Percentiles rank a stretch among this genome's conserved stretches.
phyloP scores from a whole-genome alignment of 345 rosid species.

The Camelina hispida region DNA sequence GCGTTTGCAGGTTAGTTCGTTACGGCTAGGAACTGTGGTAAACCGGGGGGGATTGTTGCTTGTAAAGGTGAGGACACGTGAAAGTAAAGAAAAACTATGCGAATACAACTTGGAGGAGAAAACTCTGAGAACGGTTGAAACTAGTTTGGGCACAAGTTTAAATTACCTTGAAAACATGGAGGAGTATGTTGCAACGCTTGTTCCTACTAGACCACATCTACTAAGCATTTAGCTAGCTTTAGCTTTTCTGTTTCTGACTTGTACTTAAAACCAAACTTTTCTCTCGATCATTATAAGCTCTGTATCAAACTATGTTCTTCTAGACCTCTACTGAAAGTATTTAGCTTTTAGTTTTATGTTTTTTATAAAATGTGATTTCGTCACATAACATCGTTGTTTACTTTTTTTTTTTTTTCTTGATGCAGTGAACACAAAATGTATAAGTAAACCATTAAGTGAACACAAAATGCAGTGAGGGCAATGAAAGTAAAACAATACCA shows the following conservation, averaged over 20 bases:
- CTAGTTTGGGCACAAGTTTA: not conserved
- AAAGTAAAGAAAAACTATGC: not conserved
- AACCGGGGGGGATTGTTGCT: not conserved
- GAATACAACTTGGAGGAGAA: not conserved
- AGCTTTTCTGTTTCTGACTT: too few species aligned
- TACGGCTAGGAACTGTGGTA: not conserved
- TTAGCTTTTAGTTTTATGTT: too few species aligned
- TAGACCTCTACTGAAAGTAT: too few species aligned
- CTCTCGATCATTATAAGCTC: too few species aligned
- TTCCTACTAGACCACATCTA: not conserved
- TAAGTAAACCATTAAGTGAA: not conserved
- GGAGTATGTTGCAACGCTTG: not conserved
- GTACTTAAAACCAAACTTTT: too few species aligned
- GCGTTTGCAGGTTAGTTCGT: not conserved
- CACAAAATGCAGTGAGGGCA: not conserved
- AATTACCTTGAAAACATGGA: not conserved
- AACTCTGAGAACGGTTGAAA: not conserved
- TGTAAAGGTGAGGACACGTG: not conserved
- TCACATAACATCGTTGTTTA: not conserved
- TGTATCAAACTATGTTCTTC: too few species aligned
- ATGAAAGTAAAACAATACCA: not conserved
- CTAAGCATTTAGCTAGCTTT: not conserved
- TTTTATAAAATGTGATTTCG: not conserved
- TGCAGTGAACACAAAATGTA: not conserved
- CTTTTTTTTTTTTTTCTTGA: too few species aligned